Evolutionary conservation across 306 rosid species (phyloP).

Genomic region (Dalbergia cochinchinensis): DNA sequence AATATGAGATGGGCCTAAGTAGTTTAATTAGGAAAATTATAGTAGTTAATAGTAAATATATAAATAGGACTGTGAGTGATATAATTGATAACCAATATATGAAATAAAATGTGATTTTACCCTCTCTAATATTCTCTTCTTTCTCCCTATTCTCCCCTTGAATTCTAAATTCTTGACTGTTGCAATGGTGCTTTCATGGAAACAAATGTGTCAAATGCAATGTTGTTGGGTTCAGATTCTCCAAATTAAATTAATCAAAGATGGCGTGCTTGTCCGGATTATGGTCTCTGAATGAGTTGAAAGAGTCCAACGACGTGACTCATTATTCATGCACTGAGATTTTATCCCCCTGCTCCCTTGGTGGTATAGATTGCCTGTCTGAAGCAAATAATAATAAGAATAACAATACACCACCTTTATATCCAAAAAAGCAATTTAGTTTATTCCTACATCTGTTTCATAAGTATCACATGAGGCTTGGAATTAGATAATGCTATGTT

Average conservation of each 20-base stretch:
- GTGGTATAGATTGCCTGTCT: not conserved
- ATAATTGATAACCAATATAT: too few species aligned
- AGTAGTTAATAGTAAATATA: too few species aligned
- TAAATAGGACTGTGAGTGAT: too few species aligned
- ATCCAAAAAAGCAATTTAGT: not conserved
- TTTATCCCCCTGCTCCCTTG: not conserved
- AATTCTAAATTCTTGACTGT: too few species aligned
- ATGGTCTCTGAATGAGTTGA: conserved; percentile 4
- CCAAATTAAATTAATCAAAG: not conserved
- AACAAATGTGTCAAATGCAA: not conserved
- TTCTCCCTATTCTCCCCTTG: too few species aligned
- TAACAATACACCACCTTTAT: not conserved
- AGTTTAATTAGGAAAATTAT: too few species aligned
- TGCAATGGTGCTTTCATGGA: not conserved
- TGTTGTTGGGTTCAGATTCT: conserved; percentile 25
- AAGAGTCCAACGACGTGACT: conserved; percentile 2
- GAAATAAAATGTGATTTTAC: too few species aligned
- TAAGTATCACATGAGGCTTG: not conserved
- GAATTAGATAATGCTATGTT: not conserved
- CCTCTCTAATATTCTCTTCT: too few species aligned
- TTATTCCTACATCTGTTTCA: not conserved
- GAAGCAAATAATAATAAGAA: not conserved
- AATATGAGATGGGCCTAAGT: too few species aligned
- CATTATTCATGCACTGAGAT: conserved; percentile 4
- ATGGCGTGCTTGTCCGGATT: conserved; percentile 20